Conservation (phyloP, 352 stramenopile genomes). For the Phytophthora cryptogea region DNA sequence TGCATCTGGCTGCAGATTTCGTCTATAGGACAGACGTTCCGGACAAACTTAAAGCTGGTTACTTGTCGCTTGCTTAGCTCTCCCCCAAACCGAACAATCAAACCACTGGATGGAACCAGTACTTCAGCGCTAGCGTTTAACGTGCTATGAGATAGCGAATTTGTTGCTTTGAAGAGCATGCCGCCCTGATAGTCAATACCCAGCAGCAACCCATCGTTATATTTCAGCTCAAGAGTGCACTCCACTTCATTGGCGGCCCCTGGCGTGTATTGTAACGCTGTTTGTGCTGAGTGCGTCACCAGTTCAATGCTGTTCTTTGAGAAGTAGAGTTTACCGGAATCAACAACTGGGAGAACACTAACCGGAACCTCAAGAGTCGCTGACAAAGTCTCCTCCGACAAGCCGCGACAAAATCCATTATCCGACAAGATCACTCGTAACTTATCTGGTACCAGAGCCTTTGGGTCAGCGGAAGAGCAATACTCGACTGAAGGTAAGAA, state of each 20-base stretch:
- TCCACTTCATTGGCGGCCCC: conserved; percentile 23
- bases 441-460: conserved; percentile 1
- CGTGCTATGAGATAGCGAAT: not conserved
- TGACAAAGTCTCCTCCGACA: conserved; percentile 9
- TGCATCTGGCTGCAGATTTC: conserved; percentile 9
- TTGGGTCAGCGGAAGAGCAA: conserved; percentile 23
- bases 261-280: conserved; percentile 23
- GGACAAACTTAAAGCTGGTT: conserved; percentile 14
- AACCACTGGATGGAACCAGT: conserved; percentile 5
- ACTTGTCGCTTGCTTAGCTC: not conserved
- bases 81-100: conserved; percentile 16
- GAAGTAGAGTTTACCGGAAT: conserved; percentile 20
- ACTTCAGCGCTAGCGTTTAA: conserved; percentile 1
- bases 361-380: conserved; percentile 21
- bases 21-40: conserved; percentile 6
- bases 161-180: not conserved
- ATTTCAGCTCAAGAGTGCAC: conserved; percentile 22
- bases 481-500: conserved; percentile 28
- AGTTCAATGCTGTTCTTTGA: conserved; percentile 11
- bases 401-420: conserved; percentile 26
- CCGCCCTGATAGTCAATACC: conserved; percentile 23
- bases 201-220: conserved; percentile 29
- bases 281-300: conserved; percentile 6
- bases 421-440: conserved; percentile 25
- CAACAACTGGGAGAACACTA: conserved; percentile 11